phyloP scores from a whole-genome alignment of 192 early-diverging fungal species.

The Coemansia umbellata region DNA sequence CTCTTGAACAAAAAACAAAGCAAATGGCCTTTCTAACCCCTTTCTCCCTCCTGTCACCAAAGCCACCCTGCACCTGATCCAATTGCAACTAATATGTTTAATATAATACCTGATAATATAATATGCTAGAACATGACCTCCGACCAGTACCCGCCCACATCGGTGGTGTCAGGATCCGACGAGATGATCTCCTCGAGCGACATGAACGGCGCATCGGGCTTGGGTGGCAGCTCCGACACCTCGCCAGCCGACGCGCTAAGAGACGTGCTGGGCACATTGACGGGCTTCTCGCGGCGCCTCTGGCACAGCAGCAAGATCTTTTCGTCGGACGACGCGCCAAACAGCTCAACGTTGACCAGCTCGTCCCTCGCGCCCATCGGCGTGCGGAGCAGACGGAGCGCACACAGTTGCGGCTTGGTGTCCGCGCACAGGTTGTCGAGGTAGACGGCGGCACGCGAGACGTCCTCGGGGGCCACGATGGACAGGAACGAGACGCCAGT shows the following conservation, averaged over 20 bases:
- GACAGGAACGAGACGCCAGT: conserved; percentile 30
- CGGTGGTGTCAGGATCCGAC: conserved; percentile 31
- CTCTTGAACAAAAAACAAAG: too few relatives aligned
- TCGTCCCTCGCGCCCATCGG: not conserved
- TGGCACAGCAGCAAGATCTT: conserved; percentile 40
- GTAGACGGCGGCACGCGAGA: conserved; percentile 29
- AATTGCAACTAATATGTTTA: too few relatives aligned
- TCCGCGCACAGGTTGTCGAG: conserved; percentile 15
- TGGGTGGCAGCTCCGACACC: not conserved
- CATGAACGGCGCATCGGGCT: conserved; percentile 14
- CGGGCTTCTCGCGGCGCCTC: conserved; percentile 2
- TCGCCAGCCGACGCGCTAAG: not conserved
- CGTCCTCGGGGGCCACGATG: conserved; percentile 18
- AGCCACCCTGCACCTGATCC: not conserved
- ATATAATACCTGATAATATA: too few relatives aligned
- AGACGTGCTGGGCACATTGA: not conserved
- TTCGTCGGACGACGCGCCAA: conserved; percentile 34
- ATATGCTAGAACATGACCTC: conserved; percentile 13
- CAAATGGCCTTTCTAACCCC: too few relatives aligned
- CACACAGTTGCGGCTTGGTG: conserved; percentile 29
- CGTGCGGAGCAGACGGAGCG: conserved; percentile 6
- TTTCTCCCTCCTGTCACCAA: too few relatives aligned
- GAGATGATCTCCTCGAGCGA: conserved; percentile 38
- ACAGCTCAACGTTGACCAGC: conserved; percentile 27
- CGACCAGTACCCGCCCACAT: conserved; percentile 25